Evolutionary conservation across 139 green algal species (phyloP).

Genomic region (Bryopsis sp.): DNA sequence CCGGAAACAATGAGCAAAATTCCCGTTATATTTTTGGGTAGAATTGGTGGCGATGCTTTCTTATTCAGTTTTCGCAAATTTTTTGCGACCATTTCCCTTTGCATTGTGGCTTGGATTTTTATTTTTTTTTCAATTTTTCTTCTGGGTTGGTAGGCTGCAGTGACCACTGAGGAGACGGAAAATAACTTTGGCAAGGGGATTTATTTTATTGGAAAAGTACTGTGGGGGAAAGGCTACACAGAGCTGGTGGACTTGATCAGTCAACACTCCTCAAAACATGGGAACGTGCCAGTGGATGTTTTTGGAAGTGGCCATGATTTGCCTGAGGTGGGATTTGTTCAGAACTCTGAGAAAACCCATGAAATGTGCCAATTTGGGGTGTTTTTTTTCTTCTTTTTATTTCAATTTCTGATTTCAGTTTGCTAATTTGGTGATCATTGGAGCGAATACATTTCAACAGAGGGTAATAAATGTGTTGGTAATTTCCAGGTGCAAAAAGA

Average conservation of each 20-base stretch:
- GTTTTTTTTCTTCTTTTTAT: slow-evolving; percentile 13
- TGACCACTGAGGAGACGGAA: neutral
- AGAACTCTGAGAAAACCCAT: neutral
- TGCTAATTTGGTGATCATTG: too few relatives aligned
- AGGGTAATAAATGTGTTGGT: too few relatives aligned
- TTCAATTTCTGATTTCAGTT: neutral
- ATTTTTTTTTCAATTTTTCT: too few relatives aligned
- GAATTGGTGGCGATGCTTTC: neutral
- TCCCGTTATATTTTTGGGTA: too few relatives aligned
- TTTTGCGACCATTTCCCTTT: slow-evolving; percentile 26
- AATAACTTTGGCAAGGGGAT: slow-evolving; percentile 48
- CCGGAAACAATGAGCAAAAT: too few relatives aligned
- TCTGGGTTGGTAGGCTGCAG: neutral
- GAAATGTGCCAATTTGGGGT: neutral
- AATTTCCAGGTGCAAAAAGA: slow-evolving; percentile 53
- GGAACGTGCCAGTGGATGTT: slow-evolving; percentile 72
- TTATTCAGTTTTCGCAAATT: slow-evolving; percentile 14
- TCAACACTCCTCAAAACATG: slow-evolving; percentile 41
- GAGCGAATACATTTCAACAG: too few relatives aligned
- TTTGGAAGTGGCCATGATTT: slow-evolving; percentile 88
- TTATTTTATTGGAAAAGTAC: slow-evolving; percentile 95
- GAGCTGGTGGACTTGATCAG: slow-evolving; percentile 84
- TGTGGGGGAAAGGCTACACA: slow-evolving; percentile 99
- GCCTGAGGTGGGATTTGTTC: too few relatives aligned
- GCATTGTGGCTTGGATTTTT: slow-evolving; percentile 14